phyloP scores from a whole-genome alignment of 805 yeast species.

The Clavispora vitiphila region DNA sequence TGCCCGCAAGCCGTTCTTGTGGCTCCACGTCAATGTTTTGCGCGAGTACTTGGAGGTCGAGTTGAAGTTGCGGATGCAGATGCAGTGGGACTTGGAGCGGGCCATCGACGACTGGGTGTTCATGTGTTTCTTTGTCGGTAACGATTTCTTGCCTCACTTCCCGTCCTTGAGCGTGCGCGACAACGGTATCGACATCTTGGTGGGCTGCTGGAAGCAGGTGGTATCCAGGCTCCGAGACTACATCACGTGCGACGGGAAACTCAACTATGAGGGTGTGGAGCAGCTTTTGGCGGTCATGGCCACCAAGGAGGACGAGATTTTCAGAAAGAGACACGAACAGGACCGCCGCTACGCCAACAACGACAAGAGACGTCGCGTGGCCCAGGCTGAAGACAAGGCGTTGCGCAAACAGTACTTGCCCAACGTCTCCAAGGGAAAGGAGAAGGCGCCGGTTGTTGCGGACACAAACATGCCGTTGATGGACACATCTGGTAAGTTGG shows the following conservation, averaged over 20 bases:
- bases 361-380: slow-evolving; percentile 51
- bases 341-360: slow-evolving; percentile 68
- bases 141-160: slow-evolving; percentile 94
- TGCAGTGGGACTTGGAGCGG: slow-evolving; percentile 82
- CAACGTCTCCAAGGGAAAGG: slow-evolving; percentile 67
- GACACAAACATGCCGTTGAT: slow-evolving; percentile 70
- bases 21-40: slow-evolving; percentile 85
- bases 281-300: slow-evolving; percentile 60
- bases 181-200: slow-evolving; percentile 79
- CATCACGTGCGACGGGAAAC: slow-evolving; percentile 84
- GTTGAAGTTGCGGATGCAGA: slow-evolving; percentile 64
- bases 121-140: slow-evolving; percentile 97
- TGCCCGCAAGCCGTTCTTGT: slow-evolving; percentile 76
- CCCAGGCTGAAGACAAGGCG: slow-evolving; percentile 41
- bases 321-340: slow-evolving; percentile 60
- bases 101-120: slow-evolving; percentile 99
- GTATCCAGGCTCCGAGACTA: slow-evolving; percentile 67
- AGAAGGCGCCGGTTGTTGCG: slow-evolving; percentile 68
- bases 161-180: slow-evolving; percentile 95
- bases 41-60: slow-evolving; percentile 87
- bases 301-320: slow-evolving; percentile 70
- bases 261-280: slow-evolving; percentile 75
- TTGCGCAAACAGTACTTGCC: slow-evolving; percentile 41
- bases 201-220: slow-evolving; percentile 75
- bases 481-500: slow-evolving; percentile 68